These are phyloP conservation scores for Penicillium angulare DNA, from an alignment of 495 filamentous ascomycete species.

Conservation along the genomic window DNA sequence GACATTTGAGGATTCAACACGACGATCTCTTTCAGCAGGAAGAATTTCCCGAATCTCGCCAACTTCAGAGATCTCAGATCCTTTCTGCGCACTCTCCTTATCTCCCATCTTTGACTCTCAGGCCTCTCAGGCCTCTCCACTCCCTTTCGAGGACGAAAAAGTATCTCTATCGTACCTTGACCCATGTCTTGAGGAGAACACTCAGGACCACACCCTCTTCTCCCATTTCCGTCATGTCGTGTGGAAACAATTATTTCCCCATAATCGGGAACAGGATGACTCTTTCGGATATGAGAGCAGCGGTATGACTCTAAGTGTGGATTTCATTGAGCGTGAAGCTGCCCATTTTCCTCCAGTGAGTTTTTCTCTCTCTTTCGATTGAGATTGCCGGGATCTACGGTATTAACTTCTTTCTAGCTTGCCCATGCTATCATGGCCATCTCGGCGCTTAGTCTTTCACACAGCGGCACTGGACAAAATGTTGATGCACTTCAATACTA, in stretches of 20 bases:
- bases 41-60: conserved; percentile 35
- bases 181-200: conserved; percentile 20
- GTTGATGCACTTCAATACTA: conserved; percentile 56
- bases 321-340: conserved; percentile 50
- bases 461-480: conserved; percentile 42
- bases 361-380: neutral
- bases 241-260: conserved; percentile 38
- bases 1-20: conserved; percentile 47
- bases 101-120: conserved; percentile 20
- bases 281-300: conserved; percentile 23
- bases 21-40: conserved; percentile 26
- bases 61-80: conserved; percentile 34
- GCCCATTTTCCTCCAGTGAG: conserved; percentile 49
- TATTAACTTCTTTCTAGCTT: conserved; percentile 42
- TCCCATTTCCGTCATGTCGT: conserved; percentile 46
- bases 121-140: conserved; percentile 20
- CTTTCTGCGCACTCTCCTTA: conserved; percentile 24
- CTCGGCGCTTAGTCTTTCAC: conserved; percentile 54
- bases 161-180: conserved; percentile 14
- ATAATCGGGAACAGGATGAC: conserved; percentile 20
- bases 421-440: conserved; percentile 62
- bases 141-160: conserved; percentile 15
- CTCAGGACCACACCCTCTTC: conserved; percentile 36
- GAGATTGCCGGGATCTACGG: no score
- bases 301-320: conserved; percentile 35